Evolutionary conservation across 2,329 filamentous ascomycete species (phyloP).

Genomic region (Colletotrichum phormii): DNA sequence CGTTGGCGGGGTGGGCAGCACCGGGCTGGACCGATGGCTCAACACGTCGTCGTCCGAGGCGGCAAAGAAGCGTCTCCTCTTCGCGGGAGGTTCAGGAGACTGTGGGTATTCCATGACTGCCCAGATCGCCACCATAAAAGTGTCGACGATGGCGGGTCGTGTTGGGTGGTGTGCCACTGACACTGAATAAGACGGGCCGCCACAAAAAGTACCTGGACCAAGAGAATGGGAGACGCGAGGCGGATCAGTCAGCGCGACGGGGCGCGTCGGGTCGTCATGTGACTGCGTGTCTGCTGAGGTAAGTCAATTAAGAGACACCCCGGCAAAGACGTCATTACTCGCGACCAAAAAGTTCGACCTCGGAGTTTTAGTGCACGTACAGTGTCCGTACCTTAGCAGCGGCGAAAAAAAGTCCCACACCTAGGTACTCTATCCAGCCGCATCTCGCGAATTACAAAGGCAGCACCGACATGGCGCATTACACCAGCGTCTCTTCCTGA

Average conservation of each 20-base stretch:
- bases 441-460: constrained; percentile 9
- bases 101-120: constrained; percentile 52
- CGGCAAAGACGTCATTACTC: constrained; percentile 31
- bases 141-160: neutral
- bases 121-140: neutral
- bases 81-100: constrained; percentile 57
- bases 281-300: constrained; percentile 45
- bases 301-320: constrained; percentile 25
- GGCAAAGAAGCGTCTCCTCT: constrained; percentile 59
- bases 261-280: constrained; percentile 54
- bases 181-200: neutral
- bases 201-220: neutral
- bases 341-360: constrained; percentile 14
- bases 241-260: constrained; percentile 44
- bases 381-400: no score
- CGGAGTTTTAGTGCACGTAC: neutral
- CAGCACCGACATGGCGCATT: constrained; percentile 34
- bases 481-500: constrained; percentile 37
- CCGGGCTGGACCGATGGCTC: constrained; percentile 31
- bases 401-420: constrained; percentile 11
- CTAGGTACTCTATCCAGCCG: neutral
- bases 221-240: constrained; percentile 52
- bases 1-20: constrained; percentile 30
- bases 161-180: neutral
- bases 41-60: constrained; percentile 46